phyloP scores from a whole-genome alignment of 106 monocot genomes.

The Cymbidium sinense region DNA sequence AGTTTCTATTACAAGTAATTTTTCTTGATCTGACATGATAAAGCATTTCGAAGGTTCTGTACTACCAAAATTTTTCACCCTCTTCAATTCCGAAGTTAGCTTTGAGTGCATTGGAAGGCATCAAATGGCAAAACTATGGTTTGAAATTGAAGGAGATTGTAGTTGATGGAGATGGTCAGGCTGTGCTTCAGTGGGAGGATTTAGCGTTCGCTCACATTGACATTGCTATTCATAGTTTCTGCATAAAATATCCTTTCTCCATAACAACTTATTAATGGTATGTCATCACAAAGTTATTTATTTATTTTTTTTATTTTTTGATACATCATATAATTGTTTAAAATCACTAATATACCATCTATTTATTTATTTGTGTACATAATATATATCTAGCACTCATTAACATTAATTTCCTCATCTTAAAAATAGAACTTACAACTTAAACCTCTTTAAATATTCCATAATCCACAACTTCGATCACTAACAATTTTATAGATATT shows the following conservation, averaged over 20 bases:
- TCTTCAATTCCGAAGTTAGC: constrained; percentile 26
- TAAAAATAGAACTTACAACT: no score
- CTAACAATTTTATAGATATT: no score
- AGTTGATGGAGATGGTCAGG: constrained; percentile 32
- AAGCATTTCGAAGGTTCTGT: constrained; percentile 43
- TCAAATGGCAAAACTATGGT: constrained; percentile 70
- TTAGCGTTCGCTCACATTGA: constrained; percentile 33
- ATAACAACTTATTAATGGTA: neutral
- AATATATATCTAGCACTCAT: no score
- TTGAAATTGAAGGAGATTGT: constrained; percentile 36
- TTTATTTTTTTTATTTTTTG: no score
- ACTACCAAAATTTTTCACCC: constrained; percentile 59
- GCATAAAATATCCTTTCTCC: constrained; percentile 47
- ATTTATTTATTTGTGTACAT: neutral
- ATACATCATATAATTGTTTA: no score
- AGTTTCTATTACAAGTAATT: neutral
- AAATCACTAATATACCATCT: no score
- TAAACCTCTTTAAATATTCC: no score
- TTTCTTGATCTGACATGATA: neutral
- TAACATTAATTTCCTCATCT: no score
- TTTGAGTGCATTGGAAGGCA: constrained; percentile 33
- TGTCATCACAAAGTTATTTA: no score
- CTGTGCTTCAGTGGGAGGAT: constrained; percentile 56
- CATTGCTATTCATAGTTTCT: constrained; percentile 64
- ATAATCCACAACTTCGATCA: no score